These are phyloP conservation scores for Hypholoma fasciculare DNA, from an alignment of 768 basidiomycete genomes.

Conservation along the genomic window DNA sequence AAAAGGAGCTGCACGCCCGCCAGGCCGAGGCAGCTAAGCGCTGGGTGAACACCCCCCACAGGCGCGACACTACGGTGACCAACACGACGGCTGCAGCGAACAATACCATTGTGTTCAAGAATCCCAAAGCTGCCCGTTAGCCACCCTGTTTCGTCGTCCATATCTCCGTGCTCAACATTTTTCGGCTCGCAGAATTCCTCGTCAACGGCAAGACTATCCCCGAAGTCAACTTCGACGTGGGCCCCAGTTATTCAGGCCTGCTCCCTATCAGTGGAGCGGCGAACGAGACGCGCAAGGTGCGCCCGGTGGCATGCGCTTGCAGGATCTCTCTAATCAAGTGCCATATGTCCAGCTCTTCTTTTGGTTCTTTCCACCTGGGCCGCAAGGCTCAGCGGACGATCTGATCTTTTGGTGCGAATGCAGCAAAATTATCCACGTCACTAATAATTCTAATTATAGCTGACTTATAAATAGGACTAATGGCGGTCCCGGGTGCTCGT, in stretches of 20 bases:
- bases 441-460: neutral
- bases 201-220: slow-evolving; percentile 69
- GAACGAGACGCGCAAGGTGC: slow-evolving; percentile 69
- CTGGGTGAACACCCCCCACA: slow-evolving; percentile 23
- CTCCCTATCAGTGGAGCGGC: slow-evolving; percentile 62
- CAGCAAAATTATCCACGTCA: neutral
- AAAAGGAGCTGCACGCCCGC: slow-evolving; percentile 41
- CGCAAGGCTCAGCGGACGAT: slow-evolving; percentile 69
- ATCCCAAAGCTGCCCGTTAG: slow-evolving; percentile 62
- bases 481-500: slow-evolving; percentile 81
- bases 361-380: slow-evolving; percentile 84
- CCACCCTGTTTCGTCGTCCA: neutral
- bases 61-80: slow-evolving; percentile 15
- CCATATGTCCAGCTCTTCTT: slow-evolving; percentile 62
- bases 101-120: slow-evolving; percentile 73
- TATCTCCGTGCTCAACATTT: neutral
- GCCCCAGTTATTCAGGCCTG: slow-evolving; percentile 75
- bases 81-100: slow-evolving; percentile 18
- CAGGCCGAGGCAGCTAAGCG: slow-evolving; percentile 51
- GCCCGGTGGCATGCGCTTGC: neutral
- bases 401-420: slow-evolving; percentile 68
- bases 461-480: slow-evolving; percentile 55
- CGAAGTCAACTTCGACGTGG: slow-evolving; percentile 70
- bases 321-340: neutral
- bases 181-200: slow-evolving; percentile 54